phyloP scores from a whole-genome alignment of 2,329 filamentous ascomycete species.

The Neofusicoccum kwambonambiense region DNA sequence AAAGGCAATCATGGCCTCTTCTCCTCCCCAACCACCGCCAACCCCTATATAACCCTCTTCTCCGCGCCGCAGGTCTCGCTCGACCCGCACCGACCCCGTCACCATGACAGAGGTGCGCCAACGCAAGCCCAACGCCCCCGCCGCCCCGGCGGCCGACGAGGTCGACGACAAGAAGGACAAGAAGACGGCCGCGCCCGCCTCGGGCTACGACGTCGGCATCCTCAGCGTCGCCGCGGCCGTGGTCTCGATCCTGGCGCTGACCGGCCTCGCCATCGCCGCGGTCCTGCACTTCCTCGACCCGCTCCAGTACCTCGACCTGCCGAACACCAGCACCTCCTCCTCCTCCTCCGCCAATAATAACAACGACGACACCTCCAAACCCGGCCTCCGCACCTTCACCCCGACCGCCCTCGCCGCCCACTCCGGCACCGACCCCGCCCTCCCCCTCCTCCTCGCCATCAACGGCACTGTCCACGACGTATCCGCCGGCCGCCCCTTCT shows the following conservation, averaged over 20 bases:
- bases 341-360: not conserved
- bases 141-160: not conserved
- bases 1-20: not conserved
- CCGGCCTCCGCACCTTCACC: not conserved
- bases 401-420: slow-evolving; percentile 26
- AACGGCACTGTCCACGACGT: slow-evolving; percentile 34
- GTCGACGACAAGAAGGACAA: not conserved
- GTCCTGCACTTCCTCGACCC: slow-evolving; percentile 11
- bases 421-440: slow-evolving; percentile 25
- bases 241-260: not conserved
- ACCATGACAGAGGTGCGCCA: slow-evolving; percentile 10
- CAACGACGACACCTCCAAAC: not conserved
- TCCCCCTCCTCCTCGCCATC: slow-evolving; percentile 31
- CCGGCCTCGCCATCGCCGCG: not conserved
- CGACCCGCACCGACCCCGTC: not conserved
- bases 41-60: not conserved
- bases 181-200: not conserved
- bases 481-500: slow-evolving; percentile 27
- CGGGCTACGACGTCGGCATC: not conserved
- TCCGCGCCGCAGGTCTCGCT: not conserved
- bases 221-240: not conserved
- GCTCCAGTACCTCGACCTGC: not conserved
- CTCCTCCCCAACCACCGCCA: not conserved
- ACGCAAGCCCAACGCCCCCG: slow-evolving; percentile 1
- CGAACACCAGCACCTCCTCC: not conserved